These are phyloP conservation scores for Xerocomus minutiporus DNA, from an alignment of 1,284 basidiomycete species.

Conservation along the genomic window DNA sequence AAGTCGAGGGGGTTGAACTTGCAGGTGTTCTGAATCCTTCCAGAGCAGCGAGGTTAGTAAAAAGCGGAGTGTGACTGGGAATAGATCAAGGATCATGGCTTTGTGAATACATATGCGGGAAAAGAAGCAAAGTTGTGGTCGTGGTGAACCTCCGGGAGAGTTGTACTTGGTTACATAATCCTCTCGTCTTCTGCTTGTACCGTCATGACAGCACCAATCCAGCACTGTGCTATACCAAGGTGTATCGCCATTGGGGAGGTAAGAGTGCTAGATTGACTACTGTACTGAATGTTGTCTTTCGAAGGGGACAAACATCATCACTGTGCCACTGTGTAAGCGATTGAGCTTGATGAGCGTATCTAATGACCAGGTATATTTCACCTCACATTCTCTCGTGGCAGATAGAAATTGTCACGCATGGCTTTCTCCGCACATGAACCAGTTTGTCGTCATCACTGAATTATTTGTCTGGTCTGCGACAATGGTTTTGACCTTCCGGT, in stretches of 20 bases:
- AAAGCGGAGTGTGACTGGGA: constrained; percentile 23
- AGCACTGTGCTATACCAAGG: too few species aligned
- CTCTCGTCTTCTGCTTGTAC: neutral
- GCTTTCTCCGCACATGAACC: neutral
- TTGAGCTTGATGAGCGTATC: too few species aligned
- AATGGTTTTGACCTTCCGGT: constrained; percentile 1
- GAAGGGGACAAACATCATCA: too few species aligned
- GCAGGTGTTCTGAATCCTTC: constrained; percentile 11
- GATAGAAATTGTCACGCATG: neutral
- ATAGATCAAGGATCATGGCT: constrained; percentile 13
- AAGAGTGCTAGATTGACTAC: too few species aligned
- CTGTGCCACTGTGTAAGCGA: too few species aligned
- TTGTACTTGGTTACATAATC: constrained; percentile 9
- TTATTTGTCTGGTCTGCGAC: constrained; percentile 6
- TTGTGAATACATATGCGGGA: neutral
- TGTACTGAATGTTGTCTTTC: too few species aligned
- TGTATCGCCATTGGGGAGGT: neutral
- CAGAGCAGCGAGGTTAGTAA: constrained; percentile 25
- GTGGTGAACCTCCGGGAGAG: neutral
- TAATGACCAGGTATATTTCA: too few species aligned
- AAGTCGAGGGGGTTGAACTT: constrained; percentile 28
- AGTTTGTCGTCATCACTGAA: neutral
- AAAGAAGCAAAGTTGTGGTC: neutral
- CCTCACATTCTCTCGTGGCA: neutral
- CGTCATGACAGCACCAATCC: too few species aligned